A percentile compares a stretch with the other conserved stretches of the same genome.
Evolutionary conservation across 148 eudicot genomes (phyloP).

Genomic region (Heliamphora exappendiculata): DNA sequence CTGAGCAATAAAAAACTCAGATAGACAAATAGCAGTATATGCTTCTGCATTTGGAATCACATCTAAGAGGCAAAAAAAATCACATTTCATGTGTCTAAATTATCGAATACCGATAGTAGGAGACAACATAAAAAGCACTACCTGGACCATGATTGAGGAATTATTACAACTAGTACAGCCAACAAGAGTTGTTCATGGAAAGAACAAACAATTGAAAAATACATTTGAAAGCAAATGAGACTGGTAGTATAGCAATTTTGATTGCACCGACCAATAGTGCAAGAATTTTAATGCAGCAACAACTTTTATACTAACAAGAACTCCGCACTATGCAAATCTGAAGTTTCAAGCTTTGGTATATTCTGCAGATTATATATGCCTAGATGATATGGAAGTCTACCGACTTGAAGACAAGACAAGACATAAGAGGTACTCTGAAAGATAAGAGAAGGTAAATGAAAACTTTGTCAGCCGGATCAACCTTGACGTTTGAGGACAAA

Average conservation of each 20-base stretch:
- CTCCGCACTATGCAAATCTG: background rate
- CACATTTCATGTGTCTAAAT: background rate
- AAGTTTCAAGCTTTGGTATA: background rate
- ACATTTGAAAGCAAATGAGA: no score
- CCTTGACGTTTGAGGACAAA: background rate
- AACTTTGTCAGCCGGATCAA: background rate
- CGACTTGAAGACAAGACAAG: no score
- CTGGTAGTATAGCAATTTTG: no score
- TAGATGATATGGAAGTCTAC: background rate
- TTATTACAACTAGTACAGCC: no score
- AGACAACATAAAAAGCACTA: background rate
- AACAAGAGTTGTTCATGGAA: no score
- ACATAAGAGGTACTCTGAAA: background rate
- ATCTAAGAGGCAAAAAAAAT: background rate
- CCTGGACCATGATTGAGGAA: no score
- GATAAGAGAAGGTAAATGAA: background rate
- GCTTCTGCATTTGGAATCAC: background rate
- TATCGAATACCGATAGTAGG: background rate
- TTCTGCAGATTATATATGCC: background rate
- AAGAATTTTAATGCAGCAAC: no score
- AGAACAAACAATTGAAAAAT: no score
- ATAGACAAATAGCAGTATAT: background rate
- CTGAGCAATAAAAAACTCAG: background rate
- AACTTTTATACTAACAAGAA: background rate
- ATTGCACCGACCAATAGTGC: no score